Base-by-base conservation (phyloP, 1,139 yeast genomes). In the Kodamaea sp. region DNA sequence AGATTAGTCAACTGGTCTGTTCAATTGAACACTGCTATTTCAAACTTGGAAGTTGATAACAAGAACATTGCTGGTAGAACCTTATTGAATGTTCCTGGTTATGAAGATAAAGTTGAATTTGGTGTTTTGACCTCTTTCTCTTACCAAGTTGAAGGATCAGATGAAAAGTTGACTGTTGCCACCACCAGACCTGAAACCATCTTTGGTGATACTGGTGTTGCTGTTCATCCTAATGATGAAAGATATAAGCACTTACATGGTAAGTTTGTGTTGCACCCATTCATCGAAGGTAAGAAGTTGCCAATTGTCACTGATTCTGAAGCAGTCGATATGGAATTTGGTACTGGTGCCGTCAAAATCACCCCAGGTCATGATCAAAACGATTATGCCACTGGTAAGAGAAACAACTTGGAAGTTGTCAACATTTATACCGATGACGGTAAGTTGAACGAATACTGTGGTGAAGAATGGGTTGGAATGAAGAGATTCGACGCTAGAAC, bases 311-410 rank as follows among this genome's bases (percentile, higher is more conserved):
- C 90, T 41, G 98, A 92, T 62, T 62, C 82, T 29, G 96, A 88
- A 66, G 94, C 97, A 30, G 98, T 92, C 48, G 98, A 92, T 64
- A 92, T 92, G 97, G 96, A 87, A 65, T 92, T 92, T 54, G 98
- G 98, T 75, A 92, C 98, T 50, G 98, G 98, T 83, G 98, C 98
- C 32, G 98, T 92, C 49, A 92, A 92, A 70, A 92, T 92, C 60
- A 92, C 98, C 20, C 98, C 98, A 44, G 97, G 96, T 39, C 98
- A 92, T 65, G 98, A 92, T 67, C 87, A 84, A 57, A 92, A 92
- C 75, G 98, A 92, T 87, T 88, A 87, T 75, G 78, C 74, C 57
- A 87, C 97, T 42, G 98, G 98, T 72, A 89, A 87, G 70, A 89
- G 97, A 70, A 88, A 88, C 65, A 74, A 81, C 57, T 75, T 92